Percentiles rank a stretch among this genome's conserved stretches.
Conservation (phyloP, 495 filamentous ascomycete genomes). For the Neurospora sp. region DNA sequence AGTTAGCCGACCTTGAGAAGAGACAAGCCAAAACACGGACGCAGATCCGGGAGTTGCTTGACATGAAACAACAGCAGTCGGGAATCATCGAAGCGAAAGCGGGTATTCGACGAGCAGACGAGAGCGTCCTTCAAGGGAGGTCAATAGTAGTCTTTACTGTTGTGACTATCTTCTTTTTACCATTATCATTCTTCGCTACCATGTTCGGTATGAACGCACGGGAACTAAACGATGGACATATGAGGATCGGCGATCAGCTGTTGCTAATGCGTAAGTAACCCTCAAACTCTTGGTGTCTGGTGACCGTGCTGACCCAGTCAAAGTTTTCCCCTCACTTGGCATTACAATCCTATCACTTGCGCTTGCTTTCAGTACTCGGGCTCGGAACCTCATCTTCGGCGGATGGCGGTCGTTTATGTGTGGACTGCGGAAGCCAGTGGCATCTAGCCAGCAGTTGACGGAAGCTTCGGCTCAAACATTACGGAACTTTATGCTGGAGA, state of each 20-base stretch:
- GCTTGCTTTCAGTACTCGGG: constrained; percentile 16
- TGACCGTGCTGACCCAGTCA: background rate
- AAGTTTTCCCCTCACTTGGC: constrained; percentile 13
- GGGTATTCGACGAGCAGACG: constrained; percentile 46
- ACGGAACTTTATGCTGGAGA: constrained; percentile 17
- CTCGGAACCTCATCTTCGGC: constrained; percentile 8
- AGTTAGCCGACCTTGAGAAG: constrained; percentile 12
- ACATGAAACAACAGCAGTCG: constrained; percentile 56
- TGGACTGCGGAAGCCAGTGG: background rate
- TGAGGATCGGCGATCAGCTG: constrained; percentile 18
- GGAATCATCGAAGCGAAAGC: constrained; percentile 52
- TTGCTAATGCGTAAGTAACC: constrained; percentile 23
- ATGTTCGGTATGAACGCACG: constrained; percentile 35
- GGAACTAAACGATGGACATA: constrained; percentile 18
- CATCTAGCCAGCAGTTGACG: constrained; percentile 1
- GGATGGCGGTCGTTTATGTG: constrained; percentile 4
- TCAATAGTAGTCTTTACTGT: constrained; percentile 59
- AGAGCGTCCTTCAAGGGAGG: constrained; percentile 46
- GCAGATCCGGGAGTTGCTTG: constrained; percentile 37
- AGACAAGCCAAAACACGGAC: constrained; percentile 10
- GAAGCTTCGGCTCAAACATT: constrained; percentile 11
- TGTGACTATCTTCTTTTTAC: constrained; percentile 48
- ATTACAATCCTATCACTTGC: constrained; percentile 12
- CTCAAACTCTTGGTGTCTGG: too few relatives aligned
- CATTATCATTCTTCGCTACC: constrained; percentile 31